These are phyloP conservation scores for Exobasidium rhododendri DNA, from an alignment of 1,284 basidiomycete species.

Conservation along the genomic window DNA sequence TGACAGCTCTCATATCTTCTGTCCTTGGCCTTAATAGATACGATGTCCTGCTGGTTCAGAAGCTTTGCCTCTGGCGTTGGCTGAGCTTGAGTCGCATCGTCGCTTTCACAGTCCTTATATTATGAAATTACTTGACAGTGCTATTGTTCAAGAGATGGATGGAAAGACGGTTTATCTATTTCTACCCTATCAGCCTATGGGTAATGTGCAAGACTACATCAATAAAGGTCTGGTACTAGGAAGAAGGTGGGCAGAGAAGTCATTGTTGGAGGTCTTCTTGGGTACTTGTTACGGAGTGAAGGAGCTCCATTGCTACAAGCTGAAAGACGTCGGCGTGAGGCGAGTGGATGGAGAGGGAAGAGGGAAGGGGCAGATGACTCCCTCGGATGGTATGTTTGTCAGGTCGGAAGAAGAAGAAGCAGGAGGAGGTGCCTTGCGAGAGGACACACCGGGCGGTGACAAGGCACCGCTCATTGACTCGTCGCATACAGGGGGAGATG, in stretches of 20 bases:
- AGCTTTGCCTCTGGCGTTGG: conserved; percentile 49
- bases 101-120: conserved; percentile 52
- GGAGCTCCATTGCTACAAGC: conserved; percentile 72
- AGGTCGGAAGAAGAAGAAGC: background rate
- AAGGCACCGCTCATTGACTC: conserved; percentile 9
- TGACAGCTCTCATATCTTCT: background rate
- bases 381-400: background rate
- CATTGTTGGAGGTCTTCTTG: conserved; percentile 83
- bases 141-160: conserved; percentile 47
- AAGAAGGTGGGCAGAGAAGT: conserved; percentile 77
- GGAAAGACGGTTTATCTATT: conserved; percentile 60
- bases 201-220: conserved; percentile 90
- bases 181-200: conserved; percentile 77
- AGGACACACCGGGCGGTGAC: conserved; percentile 1
- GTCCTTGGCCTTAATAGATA: conserved; percentile 27
- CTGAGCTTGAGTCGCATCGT: conserved; percentile 53
- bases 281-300: conserved; percentile 89
- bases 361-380: conserved; percentile 7
- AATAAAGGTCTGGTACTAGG: conserved; percentile 79
- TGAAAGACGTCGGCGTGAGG: conserved; percentile 28
- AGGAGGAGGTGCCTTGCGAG: background rate
- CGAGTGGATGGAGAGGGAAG: background rate
- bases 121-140: conserved; percentile 51
- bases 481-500: background rate
- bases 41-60: conserved; percentile 49